Conservation (phyloP, 495 filamentous ascomycete species). For the Lindgomyces ingoldianus region DNA sequence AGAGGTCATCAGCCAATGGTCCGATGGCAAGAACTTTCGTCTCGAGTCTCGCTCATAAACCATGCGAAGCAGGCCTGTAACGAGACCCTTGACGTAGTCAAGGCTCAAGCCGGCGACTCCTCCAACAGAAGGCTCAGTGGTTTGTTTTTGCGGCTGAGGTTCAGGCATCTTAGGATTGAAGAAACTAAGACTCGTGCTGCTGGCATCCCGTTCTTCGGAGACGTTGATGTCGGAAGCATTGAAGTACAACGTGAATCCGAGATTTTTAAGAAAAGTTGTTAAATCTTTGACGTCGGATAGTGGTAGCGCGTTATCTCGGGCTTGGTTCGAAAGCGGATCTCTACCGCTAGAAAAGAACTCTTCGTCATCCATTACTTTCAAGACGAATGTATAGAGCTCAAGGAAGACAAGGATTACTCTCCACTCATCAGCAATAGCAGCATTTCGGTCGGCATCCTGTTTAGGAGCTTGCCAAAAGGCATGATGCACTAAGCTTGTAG, state of each 20-base stretch:
- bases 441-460: slow-evolving; percentile 14
- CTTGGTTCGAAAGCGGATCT: slow-evolving; percentile 37
- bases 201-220: slow-evolving; percentile 50
- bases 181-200: slow-evolving; percentile 53
- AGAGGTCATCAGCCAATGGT: slow-evolving; percentile 93
- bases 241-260: slow-evolving; percentile 91
- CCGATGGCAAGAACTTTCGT: slow-evolving; percentile 73
- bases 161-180: slow-evolving; percentile 51
- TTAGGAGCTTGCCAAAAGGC: slow-evolving; percentile 24
- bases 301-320: slow-evolving; percentile 65
- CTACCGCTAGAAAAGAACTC: slow-evolving; percentile 61
- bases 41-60: slow-evolving; percentile 94
- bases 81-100: slow-evolving; percentile 73
- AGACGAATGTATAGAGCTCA: slow-evolving; percentile 87
- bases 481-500: slow-evolving; percentile 7
- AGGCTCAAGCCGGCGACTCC: slow-evolving; percentile 72
- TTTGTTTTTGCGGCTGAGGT: slow-evolving; percentile 19
- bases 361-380: slow-evolving; percentile 92
- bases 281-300: slow-evolving; percentile 71
- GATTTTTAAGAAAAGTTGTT: slow-evolving; percentile 83
- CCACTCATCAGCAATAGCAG: slow-evolving; percentile 70
- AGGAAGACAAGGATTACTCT: slow-evolving; percentile 85
- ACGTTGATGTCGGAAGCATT: slow-evolving; percentile 68
- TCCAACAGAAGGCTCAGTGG: slow-evolving; percentile 49
- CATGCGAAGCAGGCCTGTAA: slow-evolving; percentile 80